phyloP scores from a whole-genome alignment of 1,284 basidiomycete species.

The Boletus sp. region DNA sequence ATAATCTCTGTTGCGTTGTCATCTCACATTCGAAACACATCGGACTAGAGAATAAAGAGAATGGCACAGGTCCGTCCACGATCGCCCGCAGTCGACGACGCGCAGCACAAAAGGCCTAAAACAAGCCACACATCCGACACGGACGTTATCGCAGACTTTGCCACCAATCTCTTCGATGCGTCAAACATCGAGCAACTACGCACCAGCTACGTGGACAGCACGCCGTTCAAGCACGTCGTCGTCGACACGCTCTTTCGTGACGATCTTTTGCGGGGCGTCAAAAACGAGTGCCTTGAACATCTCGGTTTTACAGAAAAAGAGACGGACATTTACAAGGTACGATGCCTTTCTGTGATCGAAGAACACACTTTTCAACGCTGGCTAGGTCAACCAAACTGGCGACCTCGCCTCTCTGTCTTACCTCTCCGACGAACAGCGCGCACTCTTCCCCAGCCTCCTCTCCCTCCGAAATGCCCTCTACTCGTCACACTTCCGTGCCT shows the following conservation, averaged over 20 bases:
- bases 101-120: constrained; percentile 27
- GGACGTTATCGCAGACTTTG: constrained; percentile 20
- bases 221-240: constrained; percentile 86
- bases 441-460: constrained; percentile 79
- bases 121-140: constrained; percentile 23
- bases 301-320: constrained; percentile 96
- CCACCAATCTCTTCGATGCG: constrained; percentile 56
- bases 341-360: constrained; percentile 17
- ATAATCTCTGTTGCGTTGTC: not conserved
- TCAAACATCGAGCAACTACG: constrained; percentile 58
- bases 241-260: constrained; percentile 87
- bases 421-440: constrained; percentile 76
- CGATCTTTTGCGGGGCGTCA: constrained; percentile 75
- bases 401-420: constrained; percentile 93
- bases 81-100: constrained; percentile 27
- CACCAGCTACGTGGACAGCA: constrained; percentile 57
- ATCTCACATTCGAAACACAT: constrained; percentile 5
- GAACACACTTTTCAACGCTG: not conserved
- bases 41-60: not conserved
- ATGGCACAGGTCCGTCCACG: constrained; percentile 38
- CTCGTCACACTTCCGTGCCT: constrained; percentile 82
- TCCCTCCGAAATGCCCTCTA: constrained; percentile 92
- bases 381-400: constrained; percentile 94
- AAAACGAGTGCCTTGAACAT: constrained; percentile 82
- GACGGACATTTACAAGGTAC: constrained; percentile 98